Conservation (phyloP, 2,329 filamentous ascomycete species). For the Fusarium brachygibbosum region DNA sequence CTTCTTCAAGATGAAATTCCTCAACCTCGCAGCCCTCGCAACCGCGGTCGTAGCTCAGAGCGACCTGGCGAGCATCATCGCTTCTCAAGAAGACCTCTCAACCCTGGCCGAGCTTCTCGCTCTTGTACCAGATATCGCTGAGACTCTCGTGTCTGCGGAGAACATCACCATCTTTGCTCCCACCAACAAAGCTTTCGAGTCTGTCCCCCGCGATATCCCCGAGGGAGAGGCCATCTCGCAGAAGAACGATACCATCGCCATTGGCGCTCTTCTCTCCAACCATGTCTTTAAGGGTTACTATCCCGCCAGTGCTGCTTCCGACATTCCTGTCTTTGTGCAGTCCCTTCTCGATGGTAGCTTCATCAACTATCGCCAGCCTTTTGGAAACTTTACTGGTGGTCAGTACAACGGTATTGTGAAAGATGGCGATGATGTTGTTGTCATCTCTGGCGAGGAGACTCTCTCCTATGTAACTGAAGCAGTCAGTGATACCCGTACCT, state of each 20-base stretch:
- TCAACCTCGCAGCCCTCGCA: conserved; percentile 35
- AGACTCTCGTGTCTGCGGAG: conserved; percentile 49
- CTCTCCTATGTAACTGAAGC: conserved; percentile 53
- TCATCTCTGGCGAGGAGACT: conserved; percentile 53
- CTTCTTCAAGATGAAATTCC: conserved; percentile 23
- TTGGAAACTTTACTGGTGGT: conserved; percentile 55
- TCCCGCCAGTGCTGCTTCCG: conserved; percentile 47
- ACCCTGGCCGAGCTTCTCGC: conserved; percentile 36
- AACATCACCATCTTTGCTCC: conserved; percentile 56
- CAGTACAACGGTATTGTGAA: conserved; percentile 54
- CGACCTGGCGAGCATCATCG: conserved; percentile 33
- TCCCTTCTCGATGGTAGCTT: conserved; percentile 51
- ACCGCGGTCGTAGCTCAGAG: conserved; percentile 29
- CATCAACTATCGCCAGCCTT: conserved; percentile 52
- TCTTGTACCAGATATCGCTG: conserved; percentile 46
- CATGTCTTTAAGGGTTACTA: conserved; percentile 53
- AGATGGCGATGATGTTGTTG: conserved; percentile 50
- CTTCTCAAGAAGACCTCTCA: conserved; percentile 39
- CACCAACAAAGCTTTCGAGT: conserved; percentile 53
- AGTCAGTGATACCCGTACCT: conserved; percentile 21
- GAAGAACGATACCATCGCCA: conserved; percentile 50
- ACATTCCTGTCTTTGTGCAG: conserved; percentile 51
- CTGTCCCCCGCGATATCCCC: conserved; percentile 51
- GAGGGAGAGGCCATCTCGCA: conserved; percentile 52
- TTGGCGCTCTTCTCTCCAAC: conserved; percentile 51